phyloP scores from a whole-genome alignment of 192 early-diverging fungal species.

The Backusella australiensis region DNA sequence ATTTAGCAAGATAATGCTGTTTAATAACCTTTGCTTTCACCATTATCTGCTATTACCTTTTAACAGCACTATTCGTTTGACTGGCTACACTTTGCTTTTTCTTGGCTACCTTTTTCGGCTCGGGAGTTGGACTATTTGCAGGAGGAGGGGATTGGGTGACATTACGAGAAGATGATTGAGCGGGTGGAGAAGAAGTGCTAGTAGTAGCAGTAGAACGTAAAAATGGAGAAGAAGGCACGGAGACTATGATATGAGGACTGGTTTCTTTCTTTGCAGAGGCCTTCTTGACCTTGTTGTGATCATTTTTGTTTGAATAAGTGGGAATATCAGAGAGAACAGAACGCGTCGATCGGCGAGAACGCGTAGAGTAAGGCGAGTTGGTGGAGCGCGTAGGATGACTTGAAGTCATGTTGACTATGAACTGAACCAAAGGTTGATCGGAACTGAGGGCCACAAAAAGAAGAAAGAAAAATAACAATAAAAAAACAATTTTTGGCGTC shows the following conservation, averaged over 20 bases:
- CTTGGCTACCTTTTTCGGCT: constrained; percentile 8
- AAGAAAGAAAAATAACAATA: not conserved
- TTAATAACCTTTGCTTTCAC: no score
- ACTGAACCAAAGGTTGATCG: not conserved
- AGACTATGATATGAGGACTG: no score
- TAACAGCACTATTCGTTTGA: constrained; percentile 56
- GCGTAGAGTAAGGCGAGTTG: no score
- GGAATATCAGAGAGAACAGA: no score
- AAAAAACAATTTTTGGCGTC: not conserved
- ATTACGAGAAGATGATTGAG: not conserved
- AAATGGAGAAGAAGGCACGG: no score
- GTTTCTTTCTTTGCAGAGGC: no score
- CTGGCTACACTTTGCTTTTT: constrained; percentile 14
- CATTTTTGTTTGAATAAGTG: not conserved
- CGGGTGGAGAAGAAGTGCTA: not conserved
- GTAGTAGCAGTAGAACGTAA: no score
- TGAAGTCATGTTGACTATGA: constrained; percentile 13
- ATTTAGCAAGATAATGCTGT: not conserved
- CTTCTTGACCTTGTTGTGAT: not conserved
- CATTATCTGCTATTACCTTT: constrained; percentile 39
- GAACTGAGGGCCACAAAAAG: no score
- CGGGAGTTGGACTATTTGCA: not conserved
- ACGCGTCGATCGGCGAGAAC: no score
- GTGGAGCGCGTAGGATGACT: not conserved
- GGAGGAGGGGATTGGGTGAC: not conserved